Evolutionary conservation across 768 basidiomycete species (phyloP), one percentile per base, ranked within the genome.

Genomic region (Mycena olivaceomarginata): DNA sequence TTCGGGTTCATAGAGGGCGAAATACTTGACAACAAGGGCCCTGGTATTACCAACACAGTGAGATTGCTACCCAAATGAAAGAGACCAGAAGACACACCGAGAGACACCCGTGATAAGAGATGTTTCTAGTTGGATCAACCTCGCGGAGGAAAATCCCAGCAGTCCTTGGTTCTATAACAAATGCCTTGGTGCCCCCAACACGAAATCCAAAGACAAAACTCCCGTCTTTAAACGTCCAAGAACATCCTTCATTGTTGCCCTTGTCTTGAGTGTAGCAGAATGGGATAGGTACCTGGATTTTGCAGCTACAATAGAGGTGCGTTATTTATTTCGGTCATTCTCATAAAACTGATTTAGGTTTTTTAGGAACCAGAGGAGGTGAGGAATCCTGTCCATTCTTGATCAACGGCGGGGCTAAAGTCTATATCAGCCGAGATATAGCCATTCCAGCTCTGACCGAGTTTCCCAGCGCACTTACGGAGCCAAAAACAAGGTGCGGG

Each of bases 101-200:
- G 82, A 31, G 48, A 86, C 83, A 22, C 40, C 56, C 78, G 15
- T 43, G 20, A 41, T 71, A n/a, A 57, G 70, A 37, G 70, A 71
- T 18, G 46, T 71, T 39, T 22, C 5, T 4, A 20, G 59, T 11
- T 71, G 70, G 70, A 48, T 39, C 16, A 45, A 71, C 25, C 70
- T 71, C 25, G 60, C 43, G 22, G 22, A 63, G 20, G 70, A 71
- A 22, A 43, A 45, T 18, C 25, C 12, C 25, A 51, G 37, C 4
- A 10, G 15, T 31, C 59, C 70, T 18, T 71, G 20, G 8, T 71
- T 63, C 41, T 71, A 71, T n/a, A 31, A 63, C 37, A 57, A 39
- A 3, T 71, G 60, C 12, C 43, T 71, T 20, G 59, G 8, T 11
- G 22, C 4, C 31, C 70, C 5, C n/a, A 18, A 40, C 25, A 39